Evolutionary conservation across 805 yeast genomes (phyloP), one percentile per base, ranked within the genome.

Genomic region (Sugiyamaella boreocaroliniensis): DNA sequence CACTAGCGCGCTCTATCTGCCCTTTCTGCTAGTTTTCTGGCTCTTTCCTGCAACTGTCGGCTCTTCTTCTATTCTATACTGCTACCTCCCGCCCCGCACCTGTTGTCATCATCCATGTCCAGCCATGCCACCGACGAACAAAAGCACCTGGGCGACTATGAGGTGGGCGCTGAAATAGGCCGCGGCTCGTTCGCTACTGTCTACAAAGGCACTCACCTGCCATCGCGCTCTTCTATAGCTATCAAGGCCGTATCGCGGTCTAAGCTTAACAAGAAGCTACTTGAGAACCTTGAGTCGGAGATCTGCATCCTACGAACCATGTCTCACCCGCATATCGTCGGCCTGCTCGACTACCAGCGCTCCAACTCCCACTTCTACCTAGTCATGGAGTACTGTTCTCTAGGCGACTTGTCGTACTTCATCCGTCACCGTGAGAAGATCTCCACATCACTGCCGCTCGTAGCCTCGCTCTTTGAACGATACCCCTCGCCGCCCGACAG

Each of bases 181-280:
- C 82, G 86, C 62, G 99, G 99, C 34, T 86, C 96, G 8, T 93
- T 93, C 73, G 99, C 99, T 61, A 85, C 84, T 56, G 99, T 93
- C 22, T 92, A 86, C 73, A 89, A 88, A 69, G 96, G 97, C 49
- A 75, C 77, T 53, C 75, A 83, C 61, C 68, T 72, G 45, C 34
- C 55, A 16, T 56, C 63, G 15, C 68, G 71, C 58, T 71, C 74
- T 32, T 78, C 89, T 1, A 93, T 92, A 43, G 98, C 98, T 9
- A 80, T 92, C 64, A 92, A 92, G 69, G 82, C 92, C 1, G 97
- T 95, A 14, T 81, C 86, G 41, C 77, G 95, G 52, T 80, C 89
- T 20, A 83, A 88, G 63, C 77, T 92, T 58, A 88, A 87, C 64
- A 89, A 87, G 74, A 90, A 90, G 64, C 75, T 93, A 50, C 73